Percentiles rank a stretch among this genome's conserved stretches.
Conservation (phyloP, 148 eudicot genomes). For the Hydrangea macrophylla region DNA sequence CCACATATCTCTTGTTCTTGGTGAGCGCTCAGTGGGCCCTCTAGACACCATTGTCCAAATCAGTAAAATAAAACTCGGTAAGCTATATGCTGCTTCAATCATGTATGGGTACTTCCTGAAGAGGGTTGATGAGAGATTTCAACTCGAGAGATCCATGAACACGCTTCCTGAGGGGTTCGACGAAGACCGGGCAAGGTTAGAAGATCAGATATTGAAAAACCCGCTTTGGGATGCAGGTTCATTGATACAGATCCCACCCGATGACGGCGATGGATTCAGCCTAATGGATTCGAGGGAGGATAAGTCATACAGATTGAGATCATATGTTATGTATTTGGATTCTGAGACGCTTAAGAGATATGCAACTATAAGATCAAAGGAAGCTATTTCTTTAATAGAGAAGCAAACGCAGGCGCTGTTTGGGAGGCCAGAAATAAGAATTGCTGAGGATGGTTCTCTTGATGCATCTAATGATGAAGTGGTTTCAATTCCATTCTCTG, state of each 20-base stretch:
- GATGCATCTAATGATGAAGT: constrained; percentile 61
- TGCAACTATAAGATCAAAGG: constrained; percentile 84
- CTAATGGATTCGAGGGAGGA: constrained; percentile 34
- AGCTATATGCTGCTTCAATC: constrained; percentile 92
- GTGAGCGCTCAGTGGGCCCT: constrained; percentile 72
- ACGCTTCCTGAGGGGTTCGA: constrained; percentile 74
- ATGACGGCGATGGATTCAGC: constrained; percentile 43
- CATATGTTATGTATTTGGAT: constrained; percentile 94
- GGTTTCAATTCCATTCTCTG: constrained; percentile 48
- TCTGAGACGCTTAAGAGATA: constrained; percentile 86
- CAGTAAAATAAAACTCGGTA: constrained; percentile 90
- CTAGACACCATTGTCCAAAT: constrained; percentile 53
- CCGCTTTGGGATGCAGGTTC: constrained; percentile 75
- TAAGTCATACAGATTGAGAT: constrained; percentile 53
- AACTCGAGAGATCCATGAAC: constrained; percentile 85
- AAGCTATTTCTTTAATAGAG: constrained; percentile 82
- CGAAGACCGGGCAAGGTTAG: constrained; percentile 25
- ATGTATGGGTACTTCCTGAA: constrained; percentile 93
- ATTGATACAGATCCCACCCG: constrained; percentile 50
- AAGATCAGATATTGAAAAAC: constrained; percentile 36
- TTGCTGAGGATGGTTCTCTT: constrained; percentile 56
- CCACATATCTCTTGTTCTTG: constrained; percentile 78
- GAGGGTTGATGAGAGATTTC: constrained; percentile 88
- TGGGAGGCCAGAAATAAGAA: constrained; percentile 81
- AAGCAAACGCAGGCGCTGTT: constrained; percentile 94